Evolutionary conservation across 331 rosid species (phyloP).

Genomic region (Spiraea crenata): DNA sequence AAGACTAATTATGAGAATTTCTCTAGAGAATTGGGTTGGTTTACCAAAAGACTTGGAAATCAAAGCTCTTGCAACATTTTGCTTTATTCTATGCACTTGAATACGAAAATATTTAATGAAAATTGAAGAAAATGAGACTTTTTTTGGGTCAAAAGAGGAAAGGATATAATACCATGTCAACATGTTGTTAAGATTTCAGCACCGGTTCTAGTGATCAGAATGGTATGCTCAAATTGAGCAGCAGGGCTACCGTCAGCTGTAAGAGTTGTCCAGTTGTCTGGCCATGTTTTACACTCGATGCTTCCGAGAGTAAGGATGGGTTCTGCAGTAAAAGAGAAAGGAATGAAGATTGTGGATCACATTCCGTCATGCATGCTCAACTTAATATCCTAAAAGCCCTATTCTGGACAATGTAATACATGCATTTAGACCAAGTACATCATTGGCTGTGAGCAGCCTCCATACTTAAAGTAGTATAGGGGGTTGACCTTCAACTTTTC

Average conservation of each 20-base stretch:
- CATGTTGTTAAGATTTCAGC: conserved; percentile 82
- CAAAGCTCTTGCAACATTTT: too few species aligned
- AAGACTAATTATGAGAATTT: neutral
- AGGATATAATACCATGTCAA: conserved; percentile 37
- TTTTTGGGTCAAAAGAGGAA: neutral
- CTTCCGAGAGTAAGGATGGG: conserved; percentile 93
- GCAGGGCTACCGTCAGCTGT: conserved; percentile 81
- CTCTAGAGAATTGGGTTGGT: neutral
- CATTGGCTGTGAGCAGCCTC: too few species aligned
- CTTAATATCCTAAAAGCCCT: neutral
- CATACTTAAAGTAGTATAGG: too few species aligned
- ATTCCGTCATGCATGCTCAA: neutral
- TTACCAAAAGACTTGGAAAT: too few species aligned
- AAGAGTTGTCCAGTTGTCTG: conserved; percentile 87
- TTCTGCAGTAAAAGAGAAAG: conserved; percentile 45
- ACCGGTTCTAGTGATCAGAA: conserved; percentile 84
- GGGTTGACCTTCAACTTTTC: too few species aligned
- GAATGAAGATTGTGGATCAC: conserved; percentile 3
- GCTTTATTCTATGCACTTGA: too few species aligned
- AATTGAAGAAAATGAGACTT: neutral
- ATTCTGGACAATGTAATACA: too few species aligned
- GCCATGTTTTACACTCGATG: conserved; percentile 70
- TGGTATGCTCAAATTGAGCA: conserved; percentile 96
- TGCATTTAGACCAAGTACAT: too few species aligned
- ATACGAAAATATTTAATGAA: too few species aligned